phyloP scores from a whole-genome alignment of 805 yeast genomes.

The Saccharomycopsis oosterbeekiorum region DNA sequence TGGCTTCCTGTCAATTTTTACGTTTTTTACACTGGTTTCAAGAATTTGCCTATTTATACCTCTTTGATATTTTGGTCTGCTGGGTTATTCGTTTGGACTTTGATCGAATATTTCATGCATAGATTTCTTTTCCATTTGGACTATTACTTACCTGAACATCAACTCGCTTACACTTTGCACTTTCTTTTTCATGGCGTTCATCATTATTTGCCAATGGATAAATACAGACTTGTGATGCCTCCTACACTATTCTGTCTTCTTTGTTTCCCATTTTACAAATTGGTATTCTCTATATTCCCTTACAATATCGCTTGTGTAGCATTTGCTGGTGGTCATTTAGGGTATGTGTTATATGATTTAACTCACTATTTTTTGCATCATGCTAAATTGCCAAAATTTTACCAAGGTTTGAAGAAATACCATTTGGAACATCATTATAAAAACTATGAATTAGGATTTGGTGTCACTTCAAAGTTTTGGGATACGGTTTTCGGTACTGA shows the following conservation, averaged over 20 bases:
- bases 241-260: constrained; percentile 72
- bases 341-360: constrained; percentile 84
- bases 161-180: constrained; percentile 66
- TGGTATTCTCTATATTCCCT: constrained; percentile 72
- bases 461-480: constrained; percentile 93
- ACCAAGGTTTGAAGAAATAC: constrained; percentile 75
- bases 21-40: constrained; percentile 50
- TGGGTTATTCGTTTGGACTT: constrained; percentile 91
- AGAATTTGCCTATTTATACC: constrained; percentile 33
- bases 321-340: constrained; percentile 92
- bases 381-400: constrained; percentile 61
- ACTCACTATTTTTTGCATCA: constrained; percentile 96
- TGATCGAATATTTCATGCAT: constrained; percentile 80
- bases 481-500: constrained; percentile 84
- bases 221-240: constrained; percentile 87
- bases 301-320: constrained; percentile 81
- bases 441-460: constrained; percentile 93
- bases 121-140: constrained; percentile 93
- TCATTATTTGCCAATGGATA: constrained; percentile 97
- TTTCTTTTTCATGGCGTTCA: constrained; percentile 93
- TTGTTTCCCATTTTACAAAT: constrained; percentile 69
- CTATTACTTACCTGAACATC: constrained; percentile 72
- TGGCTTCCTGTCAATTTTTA: constrained; percentile 81
- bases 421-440: constrained; percentile 97
- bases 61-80: constrained; percentile 53